Conservation (phyloP, 2,329 filamentous ascomycete genomes). For the Alternaria arbusti region DNA sequence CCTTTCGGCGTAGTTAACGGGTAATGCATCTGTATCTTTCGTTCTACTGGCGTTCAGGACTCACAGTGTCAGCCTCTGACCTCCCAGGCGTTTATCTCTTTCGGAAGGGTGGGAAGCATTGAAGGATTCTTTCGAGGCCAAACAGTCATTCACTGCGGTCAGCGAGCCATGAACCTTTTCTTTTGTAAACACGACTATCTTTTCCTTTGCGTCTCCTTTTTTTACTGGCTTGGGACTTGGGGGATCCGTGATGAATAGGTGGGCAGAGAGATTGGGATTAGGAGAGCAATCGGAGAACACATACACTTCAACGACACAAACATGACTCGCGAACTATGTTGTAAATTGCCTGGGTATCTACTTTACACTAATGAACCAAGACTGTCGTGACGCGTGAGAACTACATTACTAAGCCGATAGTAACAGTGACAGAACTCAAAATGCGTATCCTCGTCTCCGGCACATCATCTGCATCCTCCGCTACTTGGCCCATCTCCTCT, state of each 20-base stretch:
- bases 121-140: not conserved
- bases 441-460: conserved; percentile 51
- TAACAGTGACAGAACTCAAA: conserved; percentile 42
- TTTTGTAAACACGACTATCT: conserved; percentile 23
- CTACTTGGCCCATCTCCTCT: conserved; percentile 19
- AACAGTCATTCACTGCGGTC: conserved; percentile 28
- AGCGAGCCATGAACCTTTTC: conserved; percentile 24
- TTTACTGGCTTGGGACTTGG: conserved; percentile 10
- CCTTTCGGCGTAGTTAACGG: not conserved
- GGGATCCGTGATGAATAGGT: conserved; percentile 12
- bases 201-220: conserved; percentile 6
- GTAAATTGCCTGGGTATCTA: not conserved
- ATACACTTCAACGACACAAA: conserved; percentile 45
- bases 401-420: conserved; percentile 34
- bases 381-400: not conserved
- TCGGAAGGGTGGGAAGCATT: not conserved
- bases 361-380: not conserved
- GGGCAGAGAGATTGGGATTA: not conserved
- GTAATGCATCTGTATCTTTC: not conserved
- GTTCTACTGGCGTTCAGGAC: not conserved
- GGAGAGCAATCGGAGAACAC: conserved; percentile 7
- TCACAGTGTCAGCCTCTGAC: not conserved
- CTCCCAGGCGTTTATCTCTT: not conserved
- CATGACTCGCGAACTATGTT: conserved; percentile 17
- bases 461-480: conserved; percentile 35